Evolutionary conservation across 805 yeast genomes (phyloP), one percentile per base, ranked within the genome.

Genomic region (Candida vartiovaarae): DNA sequence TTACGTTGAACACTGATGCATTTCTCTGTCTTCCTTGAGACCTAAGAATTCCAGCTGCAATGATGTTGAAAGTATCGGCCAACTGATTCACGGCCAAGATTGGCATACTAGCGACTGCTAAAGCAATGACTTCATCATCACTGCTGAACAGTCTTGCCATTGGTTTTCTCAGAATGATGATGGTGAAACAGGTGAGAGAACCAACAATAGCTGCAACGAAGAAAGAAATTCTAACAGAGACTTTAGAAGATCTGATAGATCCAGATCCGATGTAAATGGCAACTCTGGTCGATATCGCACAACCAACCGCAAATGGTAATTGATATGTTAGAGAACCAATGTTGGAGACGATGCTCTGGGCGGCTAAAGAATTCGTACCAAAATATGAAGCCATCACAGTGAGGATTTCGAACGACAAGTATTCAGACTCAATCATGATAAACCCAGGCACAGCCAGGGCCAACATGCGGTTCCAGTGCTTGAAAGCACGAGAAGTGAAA

Each of bases 1-100:
- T 56, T 38, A 86, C 67, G 54, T 84, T 86, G 40, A 85, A 66
- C 9, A 75, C 51, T 0, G 91, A 87, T 3, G 95, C 95, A 38
- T 83, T 70, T 39, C 71, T 74, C 59, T 86, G 95, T 38, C 80
- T 65, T 0, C 91, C 95, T 59, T 82, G 82, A 2, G 90, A 89
- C 47, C 95, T 66, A 45, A 86, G 64, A 32, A 82, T 72, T 1
- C 90, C 93, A 35, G 83, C 79, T 3, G 87, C 80, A 15, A 84
- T 79, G 36, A 82, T 76, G 11, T 85, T 82, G 15, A 83, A 57
- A 4, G 87, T 81, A 60, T 86, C 95, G 45, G 76, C 73, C 2
- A 85, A 61, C 51, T 83, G 88, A 51, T 82, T 74, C 3, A 80
- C 50, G 1, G 89, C 77, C 26, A 84, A 74, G 38, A 80, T 66